Evolutionary conservation across 441 rosid genomes (phyloP), one percentile per base, ranked within the genome.

Genomic region (Erodium moschatum): DNA sequence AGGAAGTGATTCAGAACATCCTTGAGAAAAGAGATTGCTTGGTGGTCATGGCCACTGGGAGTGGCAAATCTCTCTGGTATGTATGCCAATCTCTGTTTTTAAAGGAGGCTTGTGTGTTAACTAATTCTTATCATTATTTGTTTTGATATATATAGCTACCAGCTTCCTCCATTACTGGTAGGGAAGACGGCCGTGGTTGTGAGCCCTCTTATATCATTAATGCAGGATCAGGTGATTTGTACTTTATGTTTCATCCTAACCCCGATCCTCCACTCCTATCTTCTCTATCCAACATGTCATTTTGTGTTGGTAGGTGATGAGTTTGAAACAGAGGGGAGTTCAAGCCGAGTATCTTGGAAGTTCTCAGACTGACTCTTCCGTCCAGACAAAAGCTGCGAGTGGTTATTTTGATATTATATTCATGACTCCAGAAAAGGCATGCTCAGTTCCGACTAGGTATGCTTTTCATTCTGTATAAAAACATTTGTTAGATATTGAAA

Each of bases 1-100:
- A 81, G 75, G 85, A 83, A 71, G 83, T 83, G 63, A 79, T 79
- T 15, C 60, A 76, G 56, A 75, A 81, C 54, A 66, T 78, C 29
- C 58, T 79, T 6, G 73, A 76, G 15, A 69, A 66, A 69, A 77
- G 73, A 65, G 85, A 83, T 65, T 81, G 81, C 64, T 66, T 81
- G 71, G 85, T 78, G n/a, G 85, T 83, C 44, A 83, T 83, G 85
- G 87, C 87, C 69, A 83, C 87, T 60, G 83, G 87, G 31, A 81
- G 83, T 31, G 87, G 87, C 33, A 83, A 83, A 69, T 83, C 87
- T 65, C 63, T 83, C 24, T 81, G 87, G 87, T 83, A 77, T 31
- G 11, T 12, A 11, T 46, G 52, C 13, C 0, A 48, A 4, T 11
- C 35, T 18, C 38, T 24, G 19, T 4, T 20, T 2, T 6, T 38